These are phyloP conservation scores for Colletotrichum filicis DNA, from an alignment of 2,329 filamentous ascomycete species.

Conservation along the genomic window DNA sequence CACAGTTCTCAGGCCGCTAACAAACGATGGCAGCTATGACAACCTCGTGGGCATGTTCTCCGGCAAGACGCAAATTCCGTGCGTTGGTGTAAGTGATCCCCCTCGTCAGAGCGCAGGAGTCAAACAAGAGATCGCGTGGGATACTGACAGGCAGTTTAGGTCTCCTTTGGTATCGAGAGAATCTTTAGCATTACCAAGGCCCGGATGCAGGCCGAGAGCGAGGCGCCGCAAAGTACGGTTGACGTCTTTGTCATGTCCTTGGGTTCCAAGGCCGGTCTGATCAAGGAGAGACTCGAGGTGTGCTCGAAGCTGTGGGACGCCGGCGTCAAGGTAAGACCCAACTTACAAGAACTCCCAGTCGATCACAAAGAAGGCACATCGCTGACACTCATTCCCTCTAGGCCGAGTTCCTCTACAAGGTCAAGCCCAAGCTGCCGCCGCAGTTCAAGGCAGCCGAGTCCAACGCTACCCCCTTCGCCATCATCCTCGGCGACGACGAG, in stretches of 20 bases:
- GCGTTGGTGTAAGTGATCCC: conserved; percentile 68
- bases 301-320: conserved; percentile 84
- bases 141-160: conserved; percentile 60
- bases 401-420: conserved; percentile 90
- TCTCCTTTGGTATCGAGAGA: conserved; percentile 91
- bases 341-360: not conserved
- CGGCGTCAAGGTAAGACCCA: conserved; percentile 76
- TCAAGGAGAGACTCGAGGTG: conserved; percentile 86
- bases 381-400: conserved; percentile 40
- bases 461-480: conserved; percentile 82
- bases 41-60: conserved; percentile 95
- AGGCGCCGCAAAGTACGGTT: conserved; percentile 68
- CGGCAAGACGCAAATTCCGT: conserved; percentile 86
- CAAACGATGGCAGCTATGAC: conserved; percentile 81
- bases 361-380: not conserved
- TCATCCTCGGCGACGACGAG: conserved; percentile 94
- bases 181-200: conserved; percentile 92
- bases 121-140: not conserved
- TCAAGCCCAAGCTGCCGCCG: conserved; percentile 86
- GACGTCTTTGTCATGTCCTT: conserved; percentile 97
- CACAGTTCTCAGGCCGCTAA: not conserved
- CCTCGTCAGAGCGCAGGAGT: not conserved
- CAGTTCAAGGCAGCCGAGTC: conserved; percentile 93
- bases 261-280: conserved; percentile 82
- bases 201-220: conserved; percentile 70